Evolutionary conservation across 805 yeast genomes (phyloP), one percentile per base, ranked within the genome.

Genomic region (Lipomyces chichibuensis): DNA sequence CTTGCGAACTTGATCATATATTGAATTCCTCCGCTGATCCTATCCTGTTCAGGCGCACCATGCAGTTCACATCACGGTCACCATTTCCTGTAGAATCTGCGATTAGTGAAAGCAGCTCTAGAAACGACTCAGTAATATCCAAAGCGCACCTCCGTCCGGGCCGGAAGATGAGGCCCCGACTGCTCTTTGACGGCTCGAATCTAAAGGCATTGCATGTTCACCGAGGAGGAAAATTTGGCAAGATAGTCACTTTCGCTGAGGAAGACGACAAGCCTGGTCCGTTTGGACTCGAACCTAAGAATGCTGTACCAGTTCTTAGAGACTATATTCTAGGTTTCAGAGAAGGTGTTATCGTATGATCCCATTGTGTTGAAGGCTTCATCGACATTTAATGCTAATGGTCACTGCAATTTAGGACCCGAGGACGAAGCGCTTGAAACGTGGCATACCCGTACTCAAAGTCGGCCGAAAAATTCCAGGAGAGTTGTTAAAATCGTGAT

Each of bases 381-480:
- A n/a, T 8, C 8, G 27, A 32, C 23, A 9, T 25, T 14, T 14
- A 13, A 37, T 57, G 23, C 25, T 35, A 27, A 27, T 9, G 13
- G 32, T 39, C 23, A 51, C 25, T 25, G 17, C 7, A 23, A 13
- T 17, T 20, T 25, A 64, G 64, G 69, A 66, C 25, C 63, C 67
- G 17, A 59, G 67, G 17, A 56, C 68, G 23, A 55, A 64, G 14
- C 58, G 67, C 23, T 55, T 66, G 29, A 65, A 66, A 25, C 64
- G 69, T 2, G 66, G 69, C 6, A 49, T 60, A 51, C 64, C 57
- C 20, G 68, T 61, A 11, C 65, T 53, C 35, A 66, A 66, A 54
- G 66, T 67, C 14, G 71, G 71, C n/a, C 60, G 70, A 17, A 67
- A 67, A 53, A 59, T 66, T 46, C 65, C 64, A 3, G 71, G 65